Percentiles rank a stretch among this genome's conserved stretches.
These are phyloP conservation scores for Chlamydomonas reinhardtii DNA, from an alignment of 163 green algal species.

Conservation along the genomic window DNA sequence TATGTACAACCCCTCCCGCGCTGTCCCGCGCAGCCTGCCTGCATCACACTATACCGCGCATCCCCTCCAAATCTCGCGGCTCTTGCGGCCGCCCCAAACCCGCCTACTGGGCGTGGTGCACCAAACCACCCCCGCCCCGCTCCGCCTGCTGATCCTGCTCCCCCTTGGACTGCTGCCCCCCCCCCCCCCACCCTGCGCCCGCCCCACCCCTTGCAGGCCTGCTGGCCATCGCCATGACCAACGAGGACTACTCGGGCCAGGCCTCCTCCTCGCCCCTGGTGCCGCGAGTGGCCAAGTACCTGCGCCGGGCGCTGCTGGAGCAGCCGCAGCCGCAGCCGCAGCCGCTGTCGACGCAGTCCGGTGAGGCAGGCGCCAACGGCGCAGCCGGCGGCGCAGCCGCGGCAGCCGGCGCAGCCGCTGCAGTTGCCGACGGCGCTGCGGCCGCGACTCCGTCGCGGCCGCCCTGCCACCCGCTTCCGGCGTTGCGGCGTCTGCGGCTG, in stretches of 20 bases:
- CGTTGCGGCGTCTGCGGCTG: conserved; percentile 35
- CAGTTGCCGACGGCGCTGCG: not conserved
- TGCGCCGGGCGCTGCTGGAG: conserved; percentile 40
- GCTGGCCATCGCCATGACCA: conserved; percentile 58
- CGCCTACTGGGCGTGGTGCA: no score
- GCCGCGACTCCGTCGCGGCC: not conserved
- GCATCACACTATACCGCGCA: no score
- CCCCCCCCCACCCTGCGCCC: not conserved
- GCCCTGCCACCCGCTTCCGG: not conserved
- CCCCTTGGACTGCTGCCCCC: not conserved
- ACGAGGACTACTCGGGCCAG: conserved; percentile 61
- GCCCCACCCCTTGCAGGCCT: conserved; percentile 48
- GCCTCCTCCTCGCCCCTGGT: conserved; percentile 58
- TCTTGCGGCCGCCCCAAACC: no score
- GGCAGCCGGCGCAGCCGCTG: not conserved
- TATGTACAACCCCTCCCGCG: no score
- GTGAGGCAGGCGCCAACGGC: not conserved
- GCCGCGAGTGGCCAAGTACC: conserved; percentile 35
- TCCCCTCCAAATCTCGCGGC: no score
- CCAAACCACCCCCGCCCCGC: no score
- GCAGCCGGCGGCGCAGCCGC: not conserved
- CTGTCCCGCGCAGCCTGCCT: no score
- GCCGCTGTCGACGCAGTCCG: not conserved
- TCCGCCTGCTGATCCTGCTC: no score
- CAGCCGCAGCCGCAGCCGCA: no score